Evolutionary conservation across 495 filamentous ascomycete species (phyloP).

Genomic region (Penicillium steckii): DNA sequence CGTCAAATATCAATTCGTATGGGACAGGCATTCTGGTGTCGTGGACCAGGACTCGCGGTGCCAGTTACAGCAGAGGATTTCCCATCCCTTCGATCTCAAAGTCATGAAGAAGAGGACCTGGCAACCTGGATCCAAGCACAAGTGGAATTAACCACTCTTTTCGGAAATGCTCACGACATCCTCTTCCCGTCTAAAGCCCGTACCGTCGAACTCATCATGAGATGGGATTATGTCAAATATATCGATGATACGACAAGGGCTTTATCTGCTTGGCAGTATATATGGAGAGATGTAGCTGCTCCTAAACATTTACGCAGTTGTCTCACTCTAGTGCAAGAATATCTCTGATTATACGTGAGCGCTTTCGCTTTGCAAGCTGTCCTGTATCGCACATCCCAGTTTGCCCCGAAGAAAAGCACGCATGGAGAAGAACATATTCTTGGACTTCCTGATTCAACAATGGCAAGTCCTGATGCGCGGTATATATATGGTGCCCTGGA

Average conservation of each 20-base stretch:
- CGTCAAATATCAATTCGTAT: slow-evolving; percentile 18
- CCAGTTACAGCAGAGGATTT: slow-evolving; percentile 10
- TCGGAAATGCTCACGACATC: slow-evolving; percentile 11
- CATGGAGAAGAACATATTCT: neutral
- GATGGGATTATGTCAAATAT: slow-evolving; percentile 13
- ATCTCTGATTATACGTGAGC: slow-evolving; percentile 7
- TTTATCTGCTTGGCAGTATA: slow-evolving; percentile 5
- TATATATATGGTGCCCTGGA: neutral
- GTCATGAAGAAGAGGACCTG: neutral
- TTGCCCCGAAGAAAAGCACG: neutral
- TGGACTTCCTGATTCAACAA: neutral
- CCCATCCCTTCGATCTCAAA: slow-evolving; percentile 6
- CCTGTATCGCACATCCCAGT: neutral
- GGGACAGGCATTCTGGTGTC: slow-evolving; percentile 18
- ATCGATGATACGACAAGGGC: slow-evolving; percentile 10
- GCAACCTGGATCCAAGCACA: slow-evolving; percentile 10
- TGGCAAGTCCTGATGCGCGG: neutral
- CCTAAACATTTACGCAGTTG: slow-evolving; percentile 1
- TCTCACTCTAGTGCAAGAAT: slow-evolving; percentile 4
- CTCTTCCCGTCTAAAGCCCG: slow-evolving; percentile 13
- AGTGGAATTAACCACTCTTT: slow-evolving; percentile 11
- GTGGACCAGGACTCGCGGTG: slow-evolving; percentile 9
- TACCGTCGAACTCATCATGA: slow-evolving; percentile 6
- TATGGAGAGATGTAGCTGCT: slow-evolving; percentile 1
- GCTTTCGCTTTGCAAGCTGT: neutral